These are phyloP conservation scores for Begonia loranthoides DNA, from an alignment of 306 rosid genomes.

Conservation along the genomic window DNA sequence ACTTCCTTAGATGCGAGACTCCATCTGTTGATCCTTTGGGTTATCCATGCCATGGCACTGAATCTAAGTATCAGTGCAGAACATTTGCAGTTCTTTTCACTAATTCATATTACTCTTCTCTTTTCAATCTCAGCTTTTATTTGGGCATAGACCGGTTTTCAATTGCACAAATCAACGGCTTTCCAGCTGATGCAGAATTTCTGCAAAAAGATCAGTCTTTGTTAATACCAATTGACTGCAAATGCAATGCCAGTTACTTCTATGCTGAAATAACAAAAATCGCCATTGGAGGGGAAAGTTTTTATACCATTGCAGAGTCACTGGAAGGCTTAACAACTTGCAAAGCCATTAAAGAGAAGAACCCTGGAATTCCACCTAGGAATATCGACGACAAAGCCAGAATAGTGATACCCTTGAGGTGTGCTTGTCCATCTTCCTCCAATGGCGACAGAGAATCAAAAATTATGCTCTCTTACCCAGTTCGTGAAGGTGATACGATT, in stretches of 20 bases:
- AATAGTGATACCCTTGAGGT: slow-evolving; percentile 52
- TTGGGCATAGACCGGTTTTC: slow-evolving; percentile 42
- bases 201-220: slow-evolving; percentile 44
- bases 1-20: slow-evolving; percentile 30
- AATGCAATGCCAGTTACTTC: slow-evolving; percentile 40
- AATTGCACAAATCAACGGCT: slow-evolving; percentile 49
- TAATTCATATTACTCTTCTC: slow-evolving; percentile 54
- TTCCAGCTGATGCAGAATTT: slow-evolving; percentile 52
- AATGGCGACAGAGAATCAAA: slow-evolving; percentile 21
- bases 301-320: slow-evolving; percentile 46
- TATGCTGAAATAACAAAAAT: slow-evolving; percentile 40
- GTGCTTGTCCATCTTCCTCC: slow-evolving; percentile 62
- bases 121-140: slow-evolving; percentile 54
- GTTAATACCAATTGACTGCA: slow-evolving; percentile 62
- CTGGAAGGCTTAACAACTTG: slow-evolving; percentile 67
- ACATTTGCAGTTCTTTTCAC: slow-evolving; percentile 59
- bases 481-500: slow-evolving; percentile 45
- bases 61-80: slow-evolving; percentile 30
- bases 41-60: slow-evolving; percentile 36
- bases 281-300: slow-evolving; percentile 50
- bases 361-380: slow-evolving; percentile 47
- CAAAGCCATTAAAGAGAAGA: slow-evolving; percentile 45
- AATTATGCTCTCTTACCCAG: slow-evolving; percentile 58
- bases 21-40: slow-evolving; percentile 32
- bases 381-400: slow-evolving; percentile 23